These are phyloP conservation scores for Colletotrichum plurivorum DNA, from an alignment of 2,329 filamentous ascomycete species.

Conservation along the genomic window DNA sequence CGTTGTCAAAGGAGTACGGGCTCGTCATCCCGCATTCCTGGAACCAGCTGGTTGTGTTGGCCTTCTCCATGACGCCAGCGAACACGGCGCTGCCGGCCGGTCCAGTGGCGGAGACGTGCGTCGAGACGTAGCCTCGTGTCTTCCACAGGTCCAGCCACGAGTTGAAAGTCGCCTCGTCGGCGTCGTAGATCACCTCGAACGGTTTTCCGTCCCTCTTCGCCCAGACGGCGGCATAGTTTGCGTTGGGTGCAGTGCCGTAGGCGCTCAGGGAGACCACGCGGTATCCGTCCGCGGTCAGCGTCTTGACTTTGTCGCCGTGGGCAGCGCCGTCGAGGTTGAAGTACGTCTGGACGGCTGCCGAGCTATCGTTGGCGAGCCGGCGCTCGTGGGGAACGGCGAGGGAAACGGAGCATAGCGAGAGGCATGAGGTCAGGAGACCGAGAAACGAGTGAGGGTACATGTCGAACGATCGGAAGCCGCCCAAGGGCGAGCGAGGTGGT, in stretches of 20 bases:
- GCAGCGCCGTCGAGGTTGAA: slow-evolving; percentile 27
- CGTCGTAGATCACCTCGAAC: slow-evolving; percentile 33
- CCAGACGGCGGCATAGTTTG: slow-evolving; percentile 39
- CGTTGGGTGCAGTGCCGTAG: slow-evolving; percentile 26
- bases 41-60: slow-evolving; percentile 26
- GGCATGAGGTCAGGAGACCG: slow-evolving; percentile 28
- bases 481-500: slow-evolving; percentile 6
- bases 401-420: slow-evolving; percentile 16
- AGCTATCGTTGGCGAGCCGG: slow-evolving; percentile 4
- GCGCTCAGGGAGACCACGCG: slow-evolving; percentile 40
- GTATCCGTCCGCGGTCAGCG: slow-evolving; percentile 32
- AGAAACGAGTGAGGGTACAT: slow-evolving; percentile 22
- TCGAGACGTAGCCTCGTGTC: slow-evolving; percentile 37
- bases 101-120: slow-evolving; percentile 37
- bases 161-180: slow-evolving; percentile 27
- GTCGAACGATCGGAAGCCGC: slow-evolving; percentile 17
- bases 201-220: slow-evolving; percentile 7
- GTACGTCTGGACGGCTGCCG: slow-evolving; percentile 12
- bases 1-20: slow-evolving; percentile 21
- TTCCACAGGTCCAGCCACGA: slow-evolving; percentile 35
- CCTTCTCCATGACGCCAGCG: slow-evolving; percentile 41
- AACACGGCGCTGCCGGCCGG: slow-evolving; percentile 30
- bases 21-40: slow-evolving; percentile 31
- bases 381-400: slow-evolving; percentile 14
- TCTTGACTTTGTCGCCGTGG: slow-evolving; percentile 18